phyloP scores from a whole-genome alignment of 768 basidiomycete genomes.

The Pisolithus tinctorius region DNA sequence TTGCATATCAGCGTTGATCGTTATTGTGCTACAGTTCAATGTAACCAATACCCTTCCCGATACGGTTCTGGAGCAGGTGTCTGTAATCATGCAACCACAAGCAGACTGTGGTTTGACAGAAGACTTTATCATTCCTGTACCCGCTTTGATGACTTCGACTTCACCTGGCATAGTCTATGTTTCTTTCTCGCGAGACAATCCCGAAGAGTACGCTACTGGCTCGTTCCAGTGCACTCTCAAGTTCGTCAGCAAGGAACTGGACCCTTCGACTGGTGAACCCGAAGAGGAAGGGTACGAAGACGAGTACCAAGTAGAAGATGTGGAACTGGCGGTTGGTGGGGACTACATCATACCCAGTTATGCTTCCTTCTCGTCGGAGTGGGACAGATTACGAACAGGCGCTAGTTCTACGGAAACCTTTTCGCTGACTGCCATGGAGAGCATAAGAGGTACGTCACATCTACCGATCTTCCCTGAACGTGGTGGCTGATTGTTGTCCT shows the following conservation, averaged over 20 bases:
- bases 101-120: constrained; percentile 73
- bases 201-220: constrained; percentile 69
- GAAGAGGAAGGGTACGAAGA: constrained; percentile 99
- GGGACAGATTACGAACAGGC: constrained; percentile 83
- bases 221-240: constrained; percentile 90
- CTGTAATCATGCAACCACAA: constrained; percentile 85
- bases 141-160: constrained; percentile 56
- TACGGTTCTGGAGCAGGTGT: constrained; percentile 89
- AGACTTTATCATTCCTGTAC: constrained; percentile 89
- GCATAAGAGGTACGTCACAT: constrained; percentile 72
- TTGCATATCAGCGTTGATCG: background rate
- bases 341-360: constrained; percentile 98
- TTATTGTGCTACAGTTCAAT: constrained; percentile 64
- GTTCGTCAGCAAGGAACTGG: constrained; percentile 95
- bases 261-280: constrained; percentile 90
- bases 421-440: constrained; percentile 85
- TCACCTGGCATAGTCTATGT: constrained; percentile 90
- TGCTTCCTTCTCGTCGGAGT: constrained; percentile 85
- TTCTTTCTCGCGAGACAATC: constrained; percentile 80
- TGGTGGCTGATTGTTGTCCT: constrained; percentile 14
- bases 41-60: constrained; percentile 95
- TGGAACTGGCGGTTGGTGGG: constrained; percentile 85
- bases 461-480: constrained; percentile 5
- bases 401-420: constrained; percentile 89
- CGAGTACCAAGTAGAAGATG: constrained; percentile 95